phyloP scores from a whole-genome alignment of 768 basidiomycete genomes.

The Suillus cothurnatus region DNA sequence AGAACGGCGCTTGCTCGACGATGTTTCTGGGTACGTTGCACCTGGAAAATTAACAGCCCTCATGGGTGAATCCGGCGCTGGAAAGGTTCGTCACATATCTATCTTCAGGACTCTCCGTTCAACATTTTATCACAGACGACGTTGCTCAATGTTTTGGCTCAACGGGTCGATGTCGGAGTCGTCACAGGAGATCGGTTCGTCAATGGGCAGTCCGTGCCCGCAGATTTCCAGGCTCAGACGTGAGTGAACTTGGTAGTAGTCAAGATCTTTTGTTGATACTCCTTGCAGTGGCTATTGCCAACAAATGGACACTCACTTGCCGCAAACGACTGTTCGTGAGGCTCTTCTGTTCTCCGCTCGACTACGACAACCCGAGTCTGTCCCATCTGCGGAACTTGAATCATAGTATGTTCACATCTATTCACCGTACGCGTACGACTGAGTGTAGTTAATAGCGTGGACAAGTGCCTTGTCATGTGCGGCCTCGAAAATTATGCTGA shows the following conservation, averaged over 20 bases:
- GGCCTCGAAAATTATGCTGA: constrained; percentile 63
- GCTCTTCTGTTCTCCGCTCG: constrained; percentile 80
- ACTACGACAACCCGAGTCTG: constrained; percentile 70
- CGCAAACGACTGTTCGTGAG: constrained; percentile 77
- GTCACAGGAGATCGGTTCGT: constrained; percentile 55
- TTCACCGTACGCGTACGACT: not conserved
- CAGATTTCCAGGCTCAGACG: constrained; percentile 67
- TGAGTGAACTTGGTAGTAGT: constrained; percentile 17
- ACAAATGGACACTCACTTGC: constrained; percentile 81
- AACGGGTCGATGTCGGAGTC: constrained; percentile 49
- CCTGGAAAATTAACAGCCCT: constrained; percentile 54
- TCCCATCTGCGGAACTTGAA: constrained; percentile 71
- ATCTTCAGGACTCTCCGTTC: not conserved
- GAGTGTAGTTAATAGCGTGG: constrained; percentile 38
- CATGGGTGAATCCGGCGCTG: constrained; percentile 46
- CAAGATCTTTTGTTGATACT: not conserved
- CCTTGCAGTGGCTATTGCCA: constrained; percentile 71
- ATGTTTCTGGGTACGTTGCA: constrained; percentile 50
- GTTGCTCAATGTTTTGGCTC: constrained; percentile 57
- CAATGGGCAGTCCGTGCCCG: constrained; percentile 53
- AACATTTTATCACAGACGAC: constrained; percentile 46
- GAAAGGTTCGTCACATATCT: constrained; percentile 23
- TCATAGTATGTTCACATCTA: constrained; percentile 57
- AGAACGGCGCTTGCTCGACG: constrained; percentile 46
- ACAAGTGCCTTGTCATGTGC: constrained; percentile 64